A percentile compares a stretch with the other conserved stretches of the same genome.
phyloP scores from a whole-genome alignment of 768 basidiomycete species.

The Trametes cinnabarina region DNA sequence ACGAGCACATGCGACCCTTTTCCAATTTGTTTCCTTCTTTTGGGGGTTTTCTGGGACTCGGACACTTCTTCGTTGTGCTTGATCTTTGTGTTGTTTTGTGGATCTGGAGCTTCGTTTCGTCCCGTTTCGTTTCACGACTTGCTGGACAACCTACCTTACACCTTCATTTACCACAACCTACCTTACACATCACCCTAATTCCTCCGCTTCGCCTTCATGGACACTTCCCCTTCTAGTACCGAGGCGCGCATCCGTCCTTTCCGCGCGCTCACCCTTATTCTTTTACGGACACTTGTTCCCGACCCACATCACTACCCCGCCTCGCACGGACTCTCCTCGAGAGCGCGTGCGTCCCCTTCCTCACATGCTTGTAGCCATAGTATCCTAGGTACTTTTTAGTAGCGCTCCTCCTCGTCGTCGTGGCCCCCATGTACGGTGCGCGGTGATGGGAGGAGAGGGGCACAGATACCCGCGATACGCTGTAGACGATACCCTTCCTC shows the following conservation, averaged over 20 bases:
- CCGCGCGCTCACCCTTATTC: not conserved
- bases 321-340: slow-evolving; percentile 10
- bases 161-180: slow-evolving; percentile 4
- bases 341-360: not conserved
- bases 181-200: not conserved
- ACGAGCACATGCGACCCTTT: not conserved
- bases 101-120: not conserved
- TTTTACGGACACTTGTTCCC: slow-evolving; percentile 1
- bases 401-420: not conserved
- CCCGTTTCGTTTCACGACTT: slow-evolving; percentile 11
- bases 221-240: not conserved
- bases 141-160: slow-evolving; percentile 26
- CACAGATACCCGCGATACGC: not conserved
- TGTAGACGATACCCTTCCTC: slow-evolving; percentile 7
- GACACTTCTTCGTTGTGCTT: slow-evolving; percentile 5
- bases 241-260: slow-evolving; percentile 17
- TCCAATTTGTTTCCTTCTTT: slow-evolving; percentile 4
- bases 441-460: not conserved
- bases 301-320: slow-evolving; percentile 21
- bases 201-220: not conserved
- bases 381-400: not conserved
- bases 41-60: slow-evolving; percentile 13
- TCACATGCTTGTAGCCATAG: slow-evolving; percentile 17
- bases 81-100: slow-evolving; percentile 5
- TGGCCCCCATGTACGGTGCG: not conserved